Evolutionary conservation across 2,329 filamentous ascomycete species (phyloP).

Genomic region (Microsporum ferrugineum): DNA sequence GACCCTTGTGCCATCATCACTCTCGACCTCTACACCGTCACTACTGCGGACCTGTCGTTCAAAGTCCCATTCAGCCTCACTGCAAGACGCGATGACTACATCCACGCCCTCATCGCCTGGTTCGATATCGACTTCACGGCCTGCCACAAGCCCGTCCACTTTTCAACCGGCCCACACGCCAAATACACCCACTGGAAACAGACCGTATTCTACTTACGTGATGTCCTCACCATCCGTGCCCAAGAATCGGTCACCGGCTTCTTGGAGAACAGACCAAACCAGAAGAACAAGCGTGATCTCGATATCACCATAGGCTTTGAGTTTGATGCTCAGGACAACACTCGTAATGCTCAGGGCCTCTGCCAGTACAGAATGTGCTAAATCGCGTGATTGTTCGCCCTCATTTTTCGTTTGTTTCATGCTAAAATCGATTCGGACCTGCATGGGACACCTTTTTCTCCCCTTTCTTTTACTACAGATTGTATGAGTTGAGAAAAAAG

Average conservation of each 20-base stretch:
- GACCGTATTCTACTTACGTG: slow-evolving; percentile 94
- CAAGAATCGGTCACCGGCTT: slow-evolving; percentile 66
- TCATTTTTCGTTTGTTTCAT: slow-evolving; percentile 12
- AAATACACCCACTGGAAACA: slow-evolving; percentile 99
- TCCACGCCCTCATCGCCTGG: slow-evolving; percentile 94
- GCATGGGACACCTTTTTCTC: background rate
- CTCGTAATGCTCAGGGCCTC: slow-evolving; percentile 54
- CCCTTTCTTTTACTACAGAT: background rate
- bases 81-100: slow-evolving; percentile 78
- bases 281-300: slow-evolving; percentile 87
- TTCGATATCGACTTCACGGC: slow-evolving; percentile 98
- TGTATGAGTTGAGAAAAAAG: background rate
- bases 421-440: slow-evolving; percentile 1
- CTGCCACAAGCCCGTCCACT: slow-evolving; percentile 94
- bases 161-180: slow-evolving; percentile 93
- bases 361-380: slow-evolving; percentile 64
- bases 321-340: slow-evolving; percentile 63
- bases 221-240: slow-evolving; percentile 82
- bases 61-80: slow-evolving; percentile 62
- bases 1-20: slow-evolving; percentile 76
- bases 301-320: slow-evolving; percentile 81
- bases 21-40: slow-evolving; percentile 88
- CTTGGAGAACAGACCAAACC: slow-evolving; percentile 75
- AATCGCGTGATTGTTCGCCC: slow-evolving; percentile 12
- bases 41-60: slow-evolving; percentile 72